phyloP scores from a whole-genome alignment of 2,329 filamentous ascomycete species.

The Pseudocercospora fuligena region DNA sequence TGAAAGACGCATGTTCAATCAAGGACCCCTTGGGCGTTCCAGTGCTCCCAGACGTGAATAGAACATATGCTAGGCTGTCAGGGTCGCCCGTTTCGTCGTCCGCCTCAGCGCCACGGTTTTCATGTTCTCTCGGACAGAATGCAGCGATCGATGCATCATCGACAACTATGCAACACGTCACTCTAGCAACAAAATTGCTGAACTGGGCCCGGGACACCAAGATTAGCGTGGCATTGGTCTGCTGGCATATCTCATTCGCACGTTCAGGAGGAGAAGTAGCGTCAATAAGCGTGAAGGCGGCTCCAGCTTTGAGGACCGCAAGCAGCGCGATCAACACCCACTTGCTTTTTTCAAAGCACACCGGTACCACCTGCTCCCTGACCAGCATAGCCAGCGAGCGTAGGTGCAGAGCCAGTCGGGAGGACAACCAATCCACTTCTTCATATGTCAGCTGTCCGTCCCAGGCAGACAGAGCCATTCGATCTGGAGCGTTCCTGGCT shows the following conservation, averaged over 20 bases:
- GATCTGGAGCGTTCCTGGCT: background rate
- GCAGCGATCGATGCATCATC: background rate
- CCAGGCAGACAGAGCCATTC: background rate
- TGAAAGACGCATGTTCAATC: background rate
- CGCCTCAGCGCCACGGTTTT: background rate
- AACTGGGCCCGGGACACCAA: background rate
- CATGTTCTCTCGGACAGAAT: background rate
- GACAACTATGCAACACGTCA: background rate
- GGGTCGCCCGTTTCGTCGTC: background rate
- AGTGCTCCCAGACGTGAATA: background rate
- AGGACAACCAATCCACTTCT: background rate
- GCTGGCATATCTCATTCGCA: background rate
- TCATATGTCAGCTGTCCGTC: background rate
- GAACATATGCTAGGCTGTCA: background rate
- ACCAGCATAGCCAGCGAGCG: background rate
- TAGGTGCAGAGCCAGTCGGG: background rate
- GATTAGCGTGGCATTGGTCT: background rate
- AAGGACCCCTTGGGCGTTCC: background rate
- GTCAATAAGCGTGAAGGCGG: background rate
- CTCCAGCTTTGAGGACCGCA: background rate
- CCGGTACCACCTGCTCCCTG: background rate
- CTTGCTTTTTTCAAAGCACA: background rate
- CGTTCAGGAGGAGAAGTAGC: background rate
- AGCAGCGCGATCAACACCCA: background rate
- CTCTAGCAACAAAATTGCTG: background rate